Evolutionary conservation across 2,329 filamentous ascomycete genomes (phyloP).

Genomic region (Hortaea werneckii): DNA sequence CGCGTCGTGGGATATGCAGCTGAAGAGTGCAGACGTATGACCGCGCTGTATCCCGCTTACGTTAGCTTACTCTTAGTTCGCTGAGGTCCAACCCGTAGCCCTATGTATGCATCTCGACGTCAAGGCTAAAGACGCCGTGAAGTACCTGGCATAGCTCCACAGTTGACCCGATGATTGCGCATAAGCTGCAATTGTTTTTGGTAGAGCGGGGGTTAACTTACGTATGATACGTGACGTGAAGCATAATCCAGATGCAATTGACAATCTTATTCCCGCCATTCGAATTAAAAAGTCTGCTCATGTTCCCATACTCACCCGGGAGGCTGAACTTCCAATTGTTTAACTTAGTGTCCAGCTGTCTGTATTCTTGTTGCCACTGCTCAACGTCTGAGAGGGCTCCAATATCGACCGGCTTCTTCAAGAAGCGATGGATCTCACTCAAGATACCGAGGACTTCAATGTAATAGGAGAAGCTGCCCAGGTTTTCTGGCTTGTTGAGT

Average conservation of each 20-base stretch:
- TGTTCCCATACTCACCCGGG: slow-evolving; percentile 74
- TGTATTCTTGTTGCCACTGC: slow-evolving; percentile 79
- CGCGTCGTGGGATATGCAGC: slow-evolving; percentile 85
- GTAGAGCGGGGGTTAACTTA: slow-evolving; percentile 28
- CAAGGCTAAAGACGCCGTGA: too few relatives aligned
- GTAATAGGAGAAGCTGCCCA: slow-evolving; percentile 83
- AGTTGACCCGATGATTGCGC: too few relatives aligned
- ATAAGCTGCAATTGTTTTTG: too few relatives aligned
- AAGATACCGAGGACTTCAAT: slow-evolving; percentile 82
- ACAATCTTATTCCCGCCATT: slow-evolving; percentile 52
- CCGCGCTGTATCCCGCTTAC: slow-evolving; percentile 41
- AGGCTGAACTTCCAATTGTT: slow-evolving; percentile 76
- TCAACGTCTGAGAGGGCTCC: slow-evolving; percentile 75
- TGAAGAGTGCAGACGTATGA: slow-evolving; percentile 84
- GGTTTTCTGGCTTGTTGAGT: slow-evolving; percentile 63
- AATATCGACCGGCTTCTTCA: slow-evolving; percentile 85
- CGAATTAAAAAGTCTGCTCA: slow-evolving; percentile 63
- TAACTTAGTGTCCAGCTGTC: slow-evolving; percentile 70
- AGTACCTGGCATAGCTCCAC: too few relatives aligned
- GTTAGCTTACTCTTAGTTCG: slow-evolving; percentile 9
- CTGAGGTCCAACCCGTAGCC: background rate
- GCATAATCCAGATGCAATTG: slow-evolving; percentile 80
- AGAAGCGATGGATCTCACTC: slow-evolving; percentile 76
- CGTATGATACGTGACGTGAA: slow-evolving; percentile 85
- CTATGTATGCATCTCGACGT: too few relatives aligned